Conservation (phyloP, 306 rosid species). For the Astragalus glycyphyllos region DNA sequence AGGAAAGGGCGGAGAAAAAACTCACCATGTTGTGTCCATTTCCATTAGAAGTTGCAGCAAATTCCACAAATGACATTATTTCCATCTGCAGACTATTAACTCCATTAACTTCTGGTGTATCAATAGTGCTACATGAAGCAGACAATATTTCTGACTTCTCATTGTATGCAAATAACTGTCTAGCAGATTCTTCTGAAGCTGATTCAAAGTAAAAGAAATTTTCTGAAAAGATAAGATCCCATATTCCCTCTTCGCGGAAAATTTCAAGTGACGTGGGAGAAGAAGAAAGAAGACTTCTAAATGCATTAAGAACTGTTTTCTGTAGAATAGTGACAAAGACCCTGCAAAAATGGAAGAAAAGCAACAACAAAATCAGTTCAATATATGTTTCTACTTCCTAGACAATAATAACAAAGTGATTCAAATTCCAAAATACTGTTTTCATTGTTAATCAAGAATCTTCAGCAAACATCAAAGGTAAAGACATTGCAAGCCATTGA, state of each 20-base stretch:
- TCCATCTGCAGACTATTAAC: slow-evolving; percentile 73
- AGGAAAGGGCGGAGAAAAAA: slow-evolving; percentile 14
- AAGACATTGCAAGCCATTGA: slow-evolving; percentile 30
- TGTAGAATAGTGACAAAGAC: slow-evolving; percentile 73
- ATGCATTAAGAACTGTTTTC: slow-evolving; percentile 66
- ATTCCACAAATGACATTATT: slow-evolving; percentile 84
- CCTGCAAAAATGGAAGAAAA: slow-evolving; percentile 60
- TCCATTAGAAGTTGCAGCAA: slow-evolving; percentile 73
- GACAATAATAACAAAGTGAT: slow-evolving; percentile 10
- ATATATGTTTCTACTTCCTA: slow-evolving; percentile 15
- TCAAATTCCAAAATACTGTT: background rate
- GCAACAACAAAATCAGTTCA: slow-evolving; percentile 37
- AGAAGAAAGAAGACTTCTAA: slow-evolving; percentile 72
- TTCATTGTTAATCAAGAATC: slow-evolving; percentile 18
- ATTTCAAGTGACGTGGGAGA: slow-evolving; percentile 67
- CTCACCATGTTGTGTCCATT: slow-evolving; percentile 78
- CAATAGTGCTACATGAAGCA: slow-evolving; percentile 50
- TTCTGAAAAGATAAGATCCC: slow-evolving; percentile 95
- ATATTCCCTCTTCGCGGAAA: slow-evolving; percentile 83
- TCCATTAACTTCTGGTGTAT: slow-evolving; percentile 54
- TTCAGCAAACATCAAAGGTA: slow-evolving; percentile 7
- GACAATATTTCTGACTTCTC: slow-evolving; percentile 56
- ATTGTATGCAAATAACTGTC: slow-evolving; percentile 45
- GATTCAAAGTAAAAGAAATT: slow-evolving; percentile 78
- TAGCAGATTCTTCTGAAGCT: slow-evolving; percentile 57